Percentiles rank a stretch among this genome's conserved stretches.
Evolutionary conservation across 129 eudicot genomes (phyloP).

Genomic region (Helianthus tuberosus): DNA sequence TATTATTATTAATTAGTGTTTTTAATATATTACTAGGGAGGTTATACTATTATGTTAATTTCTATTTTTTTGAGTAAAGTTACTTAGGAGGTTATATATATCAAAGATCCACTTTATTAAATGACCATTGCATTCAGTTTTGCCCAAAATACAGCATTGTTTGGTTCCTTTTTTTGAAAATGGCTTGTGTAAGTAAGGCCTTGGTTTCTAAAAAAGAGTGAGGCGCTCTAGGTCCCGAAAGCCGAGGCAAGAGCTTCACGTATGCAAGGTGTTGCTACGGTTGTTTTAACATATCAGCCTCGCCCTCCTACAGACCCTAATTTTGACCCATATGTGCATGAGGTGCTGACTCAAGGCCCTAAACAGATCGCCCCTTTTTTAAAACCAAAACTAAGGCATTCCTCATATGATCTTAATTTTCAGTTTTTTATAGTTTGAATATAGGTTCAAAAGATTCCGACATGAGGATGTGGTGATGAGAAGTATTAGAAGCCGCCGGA

Average conservation of each 20-base stretch:
- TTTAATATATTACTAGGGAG: background rate
- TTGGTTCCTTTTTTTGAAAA: no score
- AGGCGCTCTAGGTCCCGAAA: no score
- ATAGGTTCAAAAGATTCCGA: conserved; percentile 79
- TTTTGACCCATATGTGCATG: no score
- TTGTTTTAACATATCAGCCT: no score
- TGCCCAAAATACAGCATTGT: no score
- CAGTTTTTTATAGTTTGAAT: conserved; percentile 59
- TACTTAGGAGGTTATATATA: background rate
- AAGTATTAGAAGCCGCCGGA: conserved; percentile 65
- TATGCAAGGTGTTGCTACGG: no score
- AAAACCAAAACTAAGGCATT: background rate
- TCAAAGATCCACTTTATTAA: background rate
- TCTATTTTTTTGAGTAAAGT: background rate
- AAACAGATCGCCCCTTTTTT: background rate
- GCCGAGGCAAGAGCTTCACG: no score
- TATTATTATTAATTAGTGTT: background rate
- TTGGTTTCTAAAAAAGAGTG: no score
- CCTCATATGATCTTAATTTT: background rate
- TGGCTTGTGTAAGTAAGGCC: no score
- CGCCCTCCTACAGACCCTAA: no score
- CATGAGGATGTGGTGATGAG: conserved; percentile 68
- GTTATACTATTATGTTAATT: background rate
- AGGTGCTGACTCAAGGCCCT: no score
- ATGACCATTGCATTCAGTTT: no score